Evolutionary conservation across 164 flowering plant genomes (phyloP).

Genomic region (Stephania yunnanensis): DNA sequence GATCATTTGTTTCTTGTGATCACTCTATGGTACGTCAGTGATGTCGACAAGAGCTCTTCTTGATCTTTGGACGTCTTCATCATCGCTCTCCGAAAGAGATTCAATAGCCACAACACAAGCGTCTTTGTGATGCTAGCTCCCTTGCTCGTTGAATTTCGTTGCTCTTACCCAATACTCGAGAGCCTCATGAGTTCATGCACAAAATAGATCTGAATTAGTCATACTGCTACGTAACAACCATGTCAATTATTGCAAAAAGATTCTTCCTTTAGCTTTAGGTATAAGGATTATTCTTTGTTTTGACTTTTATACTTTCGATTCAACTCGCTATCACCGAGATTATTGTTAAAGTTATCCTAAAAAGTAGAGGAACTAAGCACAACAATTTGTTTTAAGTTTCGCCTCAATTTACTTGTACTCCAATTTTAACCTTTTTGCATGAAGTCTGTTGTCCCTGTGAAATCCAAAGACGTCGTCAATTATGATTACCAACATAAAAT

Average conservation of each 20-base stretch:
- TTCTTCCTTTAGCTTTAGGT: too few species aligned
- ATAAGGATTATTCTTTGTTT: too few species aligned
- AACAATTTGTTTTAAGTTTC: neutral
- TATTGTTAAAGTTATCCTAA: too few species aligned
- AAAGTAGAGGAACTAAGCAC: neutral
- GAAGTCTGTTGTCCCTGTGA: slow-evolving; percentile 90
- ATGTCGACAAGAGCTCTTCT: slow-evolving; percentile 84
- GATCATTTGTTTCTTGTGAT: slow-evolving; percentile 67
- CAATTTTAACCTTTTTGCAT: slow-evolving; percentile 18
- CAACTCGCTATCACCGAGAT: too few species aligned
- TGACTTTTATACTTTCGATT: too few species aligned
- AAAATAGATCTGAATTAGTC: neutral
- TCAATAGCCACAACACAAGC: slow-evolving; percentile 69
- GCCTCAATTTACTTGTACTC: neutral
- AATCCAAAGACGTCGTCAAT: slow-evolving; percentile 94
- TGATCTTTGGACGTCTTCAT: slow-evolving; percentile 64
- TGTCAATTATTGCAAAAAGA: too few species aligned
- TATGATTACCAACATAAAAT: slow-evolving; percentile 11
- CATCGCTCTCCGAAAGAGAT: slow-evolving; percentile 65
- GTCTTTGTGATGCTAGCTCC: slow-evolving; percentile 67
- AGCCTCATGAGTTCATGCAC: slow-evolving; percentile 41
- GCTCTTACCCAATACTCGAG: slow-evolving; percentile 83
- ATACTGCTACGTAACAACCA: neutral
- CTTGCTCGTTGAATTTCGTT: too few species aligned
- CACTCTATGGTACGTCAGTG: slow-evolving; percentile 64